A percentile compares a stretch with the other conserved stretches of the same genome.
These are phyloP conservation scores for Bolboschoenoplectus hybrid DNA, from an alignment of 202 grass and related monocot species.

Conservation along the genomic window DNA sequence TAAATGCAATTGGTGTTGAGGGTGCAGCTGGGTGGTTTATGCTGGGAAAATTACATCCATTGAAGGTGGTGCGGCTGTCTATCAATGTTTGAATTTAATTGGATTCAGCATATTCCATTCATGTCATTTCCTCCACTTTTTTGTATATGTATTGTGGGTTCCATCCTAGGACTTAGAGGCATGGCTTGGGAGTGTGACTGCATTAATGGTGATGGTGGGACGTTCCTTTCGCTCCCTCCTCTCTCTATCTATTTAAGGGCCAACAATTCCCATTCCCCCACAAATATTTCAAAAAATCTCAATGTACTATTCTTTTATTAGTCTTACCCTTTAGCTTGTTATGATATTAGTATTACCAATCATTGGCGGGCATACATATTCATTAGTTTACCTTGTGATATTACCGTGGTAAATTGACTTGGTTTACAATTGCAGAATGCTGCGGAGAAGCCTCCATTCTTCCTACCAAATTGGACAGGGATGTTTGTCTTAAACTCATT, in stretches of 20 bases:
- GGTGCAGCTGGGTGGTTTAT: constrained; percentile 1
- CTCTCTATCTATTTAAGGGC: constrained; percentile 18
- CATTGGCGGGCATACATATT: constrained; percentile 32
- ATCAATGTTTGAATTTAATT: background rate
- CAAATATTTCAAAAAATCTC: background rate
- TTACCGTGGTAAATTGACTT: constrained; percentile 15
- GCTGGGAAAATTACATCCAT: constrained; percentile 25
- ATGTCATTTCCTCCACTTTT: background rate
- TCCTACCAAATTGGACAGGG: constrained; percentile 87
- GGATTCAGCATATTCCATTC: constrained; percentile 13
- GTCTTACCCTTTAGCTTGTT: constrained; percentile 29
- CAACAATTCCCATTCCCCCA: constrained; percentile 28
- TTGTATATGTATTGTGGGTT: constrained; percentile 35
- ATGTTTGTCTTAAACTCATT: constrained; percentile 87
- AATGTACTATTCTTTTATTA: constrained; percentile 35
- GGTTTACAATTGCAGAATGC: constrained; percentile 69
- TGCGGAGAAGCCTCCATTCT: constrained; percentile 83
- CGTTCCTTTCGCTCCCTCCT: constrained; percentile 32
- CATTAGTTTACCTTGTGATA: constrained; percentile 29
- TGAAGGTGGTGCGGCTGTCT: constrained; percentile 23
- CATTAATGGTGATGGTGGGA: constrained; percentile 35
- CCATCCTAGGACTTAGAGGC: constrained; percentile 31
- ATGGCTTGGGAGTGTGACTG: constrained; percentile 35
- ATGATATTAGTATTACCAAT: constrained; percentile 31
- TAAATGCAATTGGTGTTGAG: constrained; percentile 1